Conservation (phyloP, 495 filamentous ascomycete species). For the Hapsidospora chrysogenum region DNA sequence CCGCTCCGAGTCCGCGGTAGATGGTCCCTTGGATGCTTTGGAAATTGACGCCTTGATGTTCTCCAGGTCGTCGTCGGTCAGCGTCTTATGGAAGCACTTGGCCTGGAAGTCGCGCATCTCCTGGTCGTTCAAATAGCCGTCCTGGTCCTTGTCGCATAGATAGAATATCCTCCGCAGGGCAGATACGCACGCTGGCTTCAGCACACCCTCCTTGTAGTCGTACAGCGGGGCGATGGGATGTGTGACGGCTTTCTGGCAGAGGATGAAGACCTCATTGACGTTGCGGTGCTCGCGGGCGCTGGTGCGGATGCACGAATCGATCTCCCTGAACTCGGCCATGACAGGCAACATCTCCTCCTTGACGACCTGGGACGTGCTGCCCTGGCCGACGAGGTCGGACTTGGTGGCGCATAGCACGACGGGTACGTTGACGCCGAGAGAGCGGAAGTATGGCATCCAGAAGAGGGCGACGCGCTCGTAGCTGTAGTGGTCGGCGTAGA, state of each 20-base stretch:
- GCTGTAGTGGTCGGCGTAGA: slow-evolving; percentile 96
- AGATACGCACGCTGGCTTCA: slow-evolving; percentile 77
- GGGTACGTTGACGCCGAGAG: slow-evolving; percentile 93
- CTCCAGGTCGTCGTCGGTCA: slow-evolving; percentile 60
- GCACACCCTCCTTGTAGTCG: slow-evolving; percentile 76
- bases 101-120: slow-evolving; percentile 84
- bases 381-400: slow-evolving; percentile 53
- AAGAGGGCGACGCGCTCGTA: slow-evolving; percentile 95
- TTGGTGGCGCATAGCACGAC: slow-evolving; percentile 97
- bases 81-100: slow-evolving; percentile 75
- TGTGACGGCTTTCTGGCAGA: slow-evolving; percentile 97
- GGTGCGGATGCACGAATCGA: slow-evolving; percentile 90
- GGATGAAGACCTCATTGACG: slow-evolving; percentile 91
- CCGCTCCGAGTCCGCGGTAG: slow-evolving; percentile 34
- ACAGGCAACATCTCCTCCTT: slow-evolving; percentile 97
- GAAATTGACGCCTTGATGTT: slow-evolving; percentile 78
- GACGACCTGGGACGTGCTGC: slow-evolving; percentile 60
- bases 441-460: slow-evolving; percentile 95
- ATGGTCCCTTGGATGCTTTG: slow-evolving; percentile 44
- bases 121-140: slow-evolving; percentile 79
- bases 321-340: slow-evolving; percentile 98
- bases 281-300: slow-evolving; percentile 91
- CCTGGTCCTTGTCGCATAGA: slow-evolving; percentile 88
- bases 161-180: slow-evolving; percentile 86
- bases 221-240: slow-evolving; percentile 93